Evolutionary conservation across 2,329 filamentous ascomycete species (phyloP).

Genomic region (Epichloe uncinata): DNA sequence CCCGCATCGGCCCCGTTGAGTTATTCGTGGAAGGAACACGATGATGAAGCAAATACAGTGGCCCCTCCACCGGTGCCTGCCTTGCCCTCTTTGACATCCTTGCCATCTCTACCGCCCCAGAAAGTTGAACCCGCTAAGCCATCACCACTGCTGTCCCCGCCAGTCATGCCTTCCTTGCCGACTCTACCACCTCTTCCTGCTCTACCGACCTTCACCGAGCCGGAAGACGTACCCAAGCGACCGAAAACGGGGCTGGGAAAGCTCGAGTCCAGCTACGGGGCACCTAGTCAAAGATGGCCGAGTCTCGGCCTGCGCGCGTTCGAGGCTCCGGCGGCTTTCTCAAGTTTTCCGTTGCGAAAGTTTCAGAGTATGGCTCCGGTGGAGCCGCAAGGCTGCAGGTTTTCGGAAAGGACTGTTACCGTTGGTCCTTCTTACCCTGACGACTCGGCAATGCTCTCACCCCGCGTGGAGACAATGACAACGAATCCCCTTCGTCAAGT

Average conservation of each 20-base stretch:
- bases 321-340: constrained; percentile 10
- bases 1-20: constrained; percentile 53
- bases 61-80: background rate
- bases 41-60: constrained; percentile 16
- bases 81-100: background rate
- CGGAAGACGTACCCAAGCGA: constrained; percentile 14
- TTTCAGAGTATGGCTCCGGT: constrained; percentile 2
- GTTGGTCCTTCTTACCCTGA: constrained; percentile 23
- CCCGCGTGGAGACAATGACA: constrained; percentile 59
- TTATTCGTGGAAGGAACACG: constrained; percentile 41
- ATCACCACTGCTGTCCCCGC: background rate
- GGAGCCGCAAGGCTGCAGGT: constrained; percentile 8
- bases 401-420: constrained; percentile 22
- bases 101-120: background rate
- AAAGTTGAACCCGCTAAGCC: background rate
- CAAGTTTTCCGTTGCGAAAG: constrained; percentile 4
- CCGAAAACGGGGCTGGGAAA: constrained; percentile 21
- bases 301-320: constrained; percentile 21
- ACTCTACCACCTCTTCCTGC: background rate
- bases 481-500: constrained; percentile 46
- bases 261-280: constrained; percentile 6
- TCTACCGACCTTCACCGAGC: constrained; percentile 4
- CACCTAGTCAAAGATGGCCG: constrained; percentile 12
- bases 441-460: constrained; percentile 52
- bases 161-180: background rate